Evolutionary conservation across 306 rosid species (phyloP).

Genomic region (Vigna angularis): DNA sequence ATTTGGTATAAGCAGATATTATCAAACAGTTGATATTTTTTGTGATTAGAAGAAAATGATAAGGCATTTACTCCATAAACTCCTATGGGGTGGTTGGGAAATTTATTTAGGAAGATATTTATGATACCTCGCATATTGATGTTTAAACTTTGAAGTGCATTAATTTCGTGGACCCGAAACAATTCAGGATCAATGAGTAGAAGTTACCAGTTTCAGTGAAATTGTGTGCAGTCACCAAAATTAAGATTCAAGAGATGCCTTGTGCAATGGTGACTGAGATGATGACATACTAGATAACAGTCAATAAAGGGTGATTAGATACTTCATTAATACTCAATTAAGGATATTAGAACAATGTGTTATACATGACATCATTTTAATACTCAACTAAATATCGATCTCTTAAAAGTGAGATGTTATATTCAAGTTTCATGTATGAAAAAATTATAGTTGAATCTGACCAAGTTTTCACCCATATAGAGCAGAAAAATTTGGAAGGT

Average conservation of each 20-base stretch:
- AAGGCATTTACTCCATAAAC: not conserved
- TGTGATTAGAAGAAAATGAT: not conserved
- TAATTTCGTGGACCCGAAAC: not conserved
- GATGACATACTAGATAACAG: not conserved
- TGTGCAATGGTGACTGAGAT: not conserved
- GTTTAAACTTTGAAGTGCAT: constrained; percentile 6
- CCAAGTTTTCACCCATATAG: too few species aligned
- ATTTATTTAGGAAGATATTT: not conserved
- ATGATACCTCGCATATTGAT: not conserved
- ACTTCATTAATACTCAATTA: not conserved
- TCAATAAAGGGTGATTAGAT: not conserved
- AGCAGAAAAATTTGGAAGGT: too few species aligned
- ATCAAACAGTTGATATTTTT: constrained; percentile 1
- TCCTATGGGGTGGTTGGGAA: constrained; percentile 7
- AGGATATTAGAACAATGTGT: not conserved
- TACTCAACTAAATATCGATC: too few species aligned
- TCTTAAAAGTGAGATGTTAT: too few species aligned
- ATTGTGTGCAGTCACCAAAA: not conserved
- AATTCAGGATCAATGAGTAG: not conserved
- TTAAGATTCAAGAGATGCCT: not conserved
- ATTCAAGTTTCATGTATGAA: too few species aligned
- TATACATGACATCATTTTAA: too few species aligned
- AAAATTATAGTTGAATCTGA: too few species aligned
- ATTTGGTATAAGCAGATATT: constrained; percentile 11
- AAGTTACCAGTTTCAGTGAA: not conserved